Evolutionary conservation across 768 basidiomycete species (phyloP).

Genomic region (Tricholoma flavovirens): DNA sequence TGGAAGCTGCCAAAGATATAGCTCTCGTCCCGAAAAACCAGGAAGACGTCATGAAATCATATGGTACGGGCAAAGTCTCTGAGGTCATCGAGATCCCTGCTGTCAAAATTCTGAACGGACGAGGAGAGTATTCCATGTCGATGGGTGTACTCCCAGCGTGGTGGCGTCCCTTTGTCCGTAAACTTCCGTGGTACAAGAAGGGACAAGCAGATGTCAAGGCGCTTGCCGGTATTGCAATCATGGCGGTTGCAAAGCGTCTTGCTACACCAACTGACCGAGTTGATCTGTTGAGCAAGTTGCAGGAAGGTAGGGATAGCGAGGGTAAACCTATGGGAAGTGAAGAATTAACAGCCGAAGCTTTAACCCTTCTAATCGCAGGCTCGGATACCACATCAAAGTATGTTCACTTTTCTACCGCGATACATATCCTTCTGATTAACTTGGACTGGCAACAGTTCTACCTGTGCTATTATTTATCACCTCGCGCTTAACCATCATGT

Average conservation of each 20-base stretch:
- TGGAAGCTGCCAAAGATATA: conserved; percentile 64
- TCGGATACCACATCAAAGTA: conserved; percentile 93
- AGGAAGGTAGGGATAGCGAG: conserved; percentile 68
- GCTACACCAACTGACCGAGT: conserved; percentile 63
- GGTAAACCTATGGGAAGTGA: conserved; percentile 76
- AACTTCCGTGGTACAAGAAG: conserved; percentile 71
- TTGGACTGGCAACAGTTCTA: conserved; percentile 50
- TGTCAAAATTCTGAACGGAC: conserved; percentile 79
- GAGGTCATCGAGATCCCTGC: conserved; percentile 68
- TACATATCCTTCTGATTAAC: background rate
- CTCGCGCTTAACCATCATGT: conserved; percentile 61
- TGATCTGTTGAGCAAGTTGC: conserved; percentile 79
- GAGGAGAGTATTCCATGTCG: conserved; percentile 82
- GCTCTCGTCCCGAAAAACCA: conserved; percentile 62
- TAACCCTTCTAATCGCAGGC: conserved; percentile 83
- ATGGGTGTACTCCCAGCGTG: conserved; percentile 72
- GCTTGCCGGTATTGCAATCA: conserved; percentile 74
- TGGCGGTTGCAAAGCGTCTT: conserved; percentile 75
- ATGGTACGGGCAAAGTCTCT: conserved; percentile 36
- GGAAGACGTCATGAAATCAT: conserved; percentile 47
- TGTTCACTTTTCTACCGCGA: conserved; percentile 17
- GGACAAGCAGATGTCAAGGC: conserved; percentile 63
- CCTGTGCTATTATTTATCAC: conserved; percentile 84
- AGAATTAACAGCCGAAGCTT: conserved; percentile 85
- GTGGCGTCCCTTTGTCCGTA: conserved; percentile 60